phyloP scores from a whole-genome alignment of 1,139 yeast species.

The Citeromyces hawaiiensis region DNA sequence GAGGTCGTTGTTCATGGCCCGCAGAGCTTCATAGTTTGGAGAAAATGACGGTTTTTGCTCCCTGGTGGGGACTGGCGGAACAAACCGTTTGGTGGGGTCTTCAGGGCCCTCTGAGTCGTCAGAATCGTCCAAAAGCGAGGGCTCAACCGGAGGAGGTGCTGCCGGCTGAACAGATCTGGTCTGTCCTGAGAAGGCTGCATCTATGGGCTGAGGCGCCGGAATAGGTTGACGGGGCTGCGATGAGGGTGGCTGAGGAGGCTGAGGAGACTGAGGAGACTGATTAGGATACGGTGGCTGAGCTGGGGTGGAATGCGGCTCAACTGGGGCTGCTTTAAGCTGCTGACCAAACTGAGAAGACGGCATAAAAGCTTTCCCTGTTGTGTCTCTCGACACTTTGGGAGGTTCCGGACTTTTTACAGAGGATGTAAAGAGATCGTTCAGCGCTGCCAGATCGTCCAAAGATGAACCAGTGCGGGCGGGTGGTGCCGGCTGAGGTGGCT shows the following conservation, averaged over 20 bases:
- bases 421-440: conserved; percentile 21
- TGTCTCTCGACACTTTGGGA: conserved; percentile 5
- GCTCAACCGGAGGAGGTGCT: not conserved
- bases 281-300: conserved; percentile 3
- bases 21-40: not conserved
- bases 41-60: not conserved
- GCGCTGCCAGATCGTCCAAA: conserved; percentile 40
- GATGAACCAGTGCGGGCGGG: conserved; percentile 32
- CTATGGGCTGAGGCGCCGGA: conserved; percentile 6
- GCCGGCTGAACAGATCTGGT: not conserved
- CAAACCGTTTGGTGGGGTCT: not conserved
- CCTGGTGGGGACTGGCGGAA: not conserved
- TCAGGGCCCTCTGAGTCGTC: not conserved
- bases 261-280: conserved; percentile 3
- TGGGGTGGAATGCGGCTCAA: conserved; percentile 11
- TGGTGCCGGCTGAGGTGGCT: conserved; percentile 11
- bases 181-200: not conserved
- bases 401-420: conserved; percentile 3
- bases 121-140: not conserved
- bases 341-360: conserved; percentile 70
- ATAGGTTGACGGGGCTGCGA: conserved; percentile 1
- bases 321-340: conserved; percentile 21
- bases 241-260: conserved; percentile 2
- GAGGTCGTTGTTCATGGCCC: conserved; percentile 27
- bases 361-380: conserved; percentile 19